phyloP scores from a whole-genome alignment of 164 flowering plant genomes.

The Akebia trifoliata region DNA sequence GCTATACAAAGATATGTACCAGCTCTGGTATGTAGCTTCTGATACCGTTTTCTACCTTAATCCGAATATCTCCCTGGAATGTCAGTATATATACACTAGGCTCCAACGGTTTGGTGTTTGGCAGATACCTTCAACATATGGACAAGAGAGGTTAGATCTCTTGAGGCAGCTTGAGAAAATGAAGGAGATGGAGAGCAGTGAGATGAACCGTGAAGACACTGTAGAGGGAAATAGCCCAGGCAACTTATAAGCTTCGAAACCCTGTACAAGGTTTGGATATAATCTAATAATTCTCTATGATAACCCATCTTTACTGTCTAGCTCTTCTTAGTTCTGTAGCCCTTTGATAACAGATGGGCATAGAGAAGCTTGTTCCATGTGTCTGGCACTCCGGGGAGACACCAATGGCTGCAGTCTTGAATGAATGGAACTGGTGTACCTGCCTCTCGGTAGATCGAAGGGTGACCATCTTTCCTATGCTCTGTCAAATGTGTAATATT shows the following conservation, averaged over 20 bases:
- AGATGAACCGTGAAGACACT: constrained; percentile 39
- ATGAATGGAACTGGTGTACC: constrained; percentile 38
- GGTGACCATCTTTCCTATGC: constrained; percentile 60
- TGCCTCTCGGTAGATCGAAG: constrained; percentile 55
- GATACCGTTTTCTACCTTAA: not conserved
- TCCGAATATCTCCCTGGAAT: not conserved
- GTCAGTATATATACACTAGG: not conserved
- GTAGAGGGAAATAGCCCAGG: constrained; percentile 29
- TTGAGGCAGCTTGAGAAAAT: constrained; percentile 92
- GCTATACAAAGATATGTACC: constrained; percentile 89
- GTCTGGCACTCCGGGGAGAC: constrained; percentile 87
- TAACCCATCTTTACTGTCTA: not conserved
- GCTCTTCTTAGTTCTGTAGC: constrained; percentile 21
- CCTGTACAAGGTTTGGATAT: not conserved
- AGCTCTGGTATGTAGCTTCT: constrained; percentile 42
- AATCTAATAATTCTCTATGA: not conserved
- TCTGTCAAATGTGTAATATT: constrained; percentile 68
- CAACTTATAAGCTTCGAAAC: constrained; percentile 17
- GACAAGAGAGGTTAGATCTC: constrained; percentile 81
- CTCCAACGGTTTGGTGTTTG: constrained; percentile 4
- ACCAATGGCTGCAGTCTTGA: constrained; percentile 84
- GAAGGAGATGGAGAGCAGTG: constrained; percentile 67
- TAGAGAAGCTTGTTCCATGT: constrained; percentile 66
- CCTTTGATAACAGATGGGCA: constrained; percentile 34
- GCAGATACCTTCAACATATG: constrained; percentile 90